Evolutionary conservation across 192 early-diverging fungal species (phyloP).

Genomic region (Coemansia sp.): DNA sequence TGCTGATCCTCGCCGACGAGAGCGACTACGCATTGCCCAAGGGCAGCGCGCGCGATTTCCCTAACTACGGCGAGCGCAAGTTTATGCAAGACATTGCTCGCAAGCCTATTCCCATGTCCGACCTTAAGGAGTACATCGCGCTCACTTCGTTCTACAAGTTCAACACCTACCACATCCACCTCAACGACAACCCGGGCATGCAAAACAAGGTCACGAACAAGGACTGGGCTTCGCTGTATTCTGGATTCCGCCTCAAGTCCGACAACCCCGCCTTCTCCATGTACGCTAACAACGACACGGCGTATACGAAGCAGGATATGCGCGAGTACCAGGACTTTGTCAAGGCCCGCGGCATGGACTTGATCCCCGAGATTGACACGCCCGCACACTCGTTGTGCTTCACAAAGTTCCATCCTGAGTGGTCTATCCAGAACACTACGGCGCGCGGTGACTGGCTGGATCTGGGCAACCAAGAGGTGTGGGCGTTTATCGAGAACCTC

Average conservation of each 20-base stretch:
- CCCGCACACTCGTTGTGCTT: conserved; percentile 53
- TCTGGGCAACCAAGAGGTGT: conserved; percentile 46
- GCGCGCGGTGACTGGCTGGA: conserved; percentile 52
- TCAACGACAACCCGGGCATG: conserved; percentile 50
- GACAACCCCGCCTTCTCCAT: conserved; percentile 41
- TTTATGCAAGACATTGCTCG: conserved; percentile 52
- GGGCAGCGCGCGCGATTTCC: conserved; percentile 46
- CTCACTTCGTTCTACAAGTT: conserved; percentile 54
- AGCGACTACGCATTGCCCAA: conserved; percentile 33
- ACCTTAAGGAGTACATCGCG: conserved; percentile 45
- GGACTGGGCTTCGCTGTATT: conserved; percentile 40
- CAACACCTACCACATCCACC: conserved; percentile 52
- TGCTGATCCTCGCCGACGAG: conserved; percentile 49
- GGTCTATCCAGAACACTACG: conserved; percentile 33
- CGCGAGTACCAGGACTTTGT: conserved; percentile 48
- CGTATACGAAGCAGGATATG: conserved; percentile 50
- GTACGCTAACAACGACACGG: conserved; percentile 41
- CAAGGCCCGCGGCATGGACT: conserved; percentile 44
- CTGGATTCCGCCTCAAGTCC: conserved; percentile 51
- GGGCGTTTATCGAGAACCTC: conserved; percentile 36
- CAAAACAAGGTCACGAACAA: conserved; percentile 28
- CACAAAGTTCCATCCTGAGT: conserved; percentile 53
- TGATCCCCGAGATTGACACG: conserved; percentile 53
- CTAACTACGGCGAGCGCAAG: conserved; percentile 50
- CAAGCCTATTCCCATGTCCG: conserved; percentile 48